These are phyloP conservation scores for Odontarrhena argentea DNA, from an alignment of 345 rosid genomes.

Conservation along the genomic window DNA sequence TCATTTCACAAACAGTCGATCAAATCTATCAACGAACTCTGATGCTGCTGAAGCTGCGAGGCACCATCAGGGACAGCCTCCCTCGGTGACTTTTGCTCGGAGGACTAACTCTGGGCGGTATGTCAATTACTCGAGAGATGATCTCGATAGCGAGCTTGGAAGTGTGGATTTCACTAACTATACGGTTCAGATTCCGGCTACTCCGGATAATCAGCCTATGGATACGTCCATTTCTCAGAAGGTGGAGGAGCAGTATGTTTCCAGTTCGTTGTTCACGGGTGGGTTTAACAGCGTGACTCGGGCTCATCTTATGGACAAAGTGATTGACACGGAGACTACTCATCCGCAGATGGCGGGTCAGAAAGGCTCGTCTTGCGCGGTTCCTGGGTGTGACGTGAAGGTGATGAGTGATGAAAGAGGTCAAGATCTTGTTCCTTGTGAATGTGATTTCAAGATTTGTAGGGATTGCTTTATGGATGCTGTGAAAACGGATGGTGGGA, in stretches of 20 bases:
- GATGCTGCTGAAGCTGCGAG: slow-evolving; percentile 70
- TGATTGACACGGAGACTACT: slow-evolving; percentile 78
- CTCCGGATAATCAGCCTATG: slow-evolving; percentile 97
- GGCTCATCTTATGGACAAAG: slow-evolving; percentile 98
- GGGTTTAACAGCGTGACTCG: slow-evolving; percentile 93
- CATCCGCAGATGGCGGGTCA: slow-evolving; percentile 99
- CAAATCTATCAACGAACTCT: slow-evolving; percentile 63
- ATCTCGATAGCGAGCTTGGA: slow-evolving; percentile 94
- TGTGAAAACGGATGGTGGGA: slow-evolving; percentile 73
- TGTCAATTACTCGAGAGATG: slow-evolving; percentile 90
- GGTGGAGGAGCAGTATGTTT: slow-evolving; percentile 97
- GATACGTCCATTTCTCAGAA: slow-evolving; percentile 90
- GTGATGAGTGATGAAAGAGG: slow-evolving; percentile 95
- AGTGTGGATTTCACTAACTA: slow-evolving; percentile 78
- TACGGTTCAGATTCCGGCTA: slow-evolving; percentile 86
- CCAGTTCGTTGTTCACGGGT: slow-evolving; percentile 86
- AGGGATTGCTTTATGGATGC: slow-evolving; percentile 93
- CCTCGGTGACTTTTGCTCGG: slow-evolving; percentile 75
- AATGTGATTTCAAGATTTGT: slow-evolving; percentile 94
- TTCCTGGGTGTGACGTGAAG: slow-evolving; percentile 92
- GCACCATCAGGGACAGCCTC: slow-evolving; percentile 57
- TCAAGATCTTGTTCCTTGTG: slow-evolving; percentile 85
- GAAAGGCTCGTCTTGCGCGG: slow-evolving; percentile 85
- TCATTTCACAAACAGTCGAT: slow-evolving; percentile 67
- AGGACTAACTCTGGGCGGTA: slow-evolving; percentile 92